phyloP scores from a whole-genome alignment of 2,329 filamentous ascomycete genomes.

The Setomelanomma holmii region DNA sequence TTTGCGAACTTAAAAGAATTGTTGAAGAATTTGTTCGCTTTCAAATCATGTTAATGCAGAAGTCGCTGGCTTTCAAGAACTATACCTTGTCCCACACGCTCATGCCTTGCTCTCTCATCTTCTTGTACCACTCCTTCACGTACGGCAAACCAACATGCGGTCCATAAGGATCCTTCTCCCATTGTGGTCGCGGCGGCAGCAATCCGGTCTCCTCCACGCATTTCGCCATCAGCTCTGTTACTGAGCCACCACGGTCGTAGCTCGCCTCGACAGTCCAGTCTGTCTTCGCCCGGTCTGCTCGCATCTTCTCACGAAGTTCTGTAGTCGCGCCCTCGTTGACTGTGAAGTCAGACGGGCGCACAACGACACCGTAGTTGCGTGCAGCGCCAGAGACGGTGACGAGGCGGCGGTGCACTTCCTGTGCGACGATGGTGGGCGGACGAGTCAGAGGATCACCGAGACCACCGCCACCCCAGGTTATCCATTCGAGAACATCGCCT shows the following conservation, averaged over 20 bases:
- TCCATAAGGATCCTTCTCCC: constrained; percentile 55
- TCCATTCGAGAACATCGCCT: constrained; percentile 59
- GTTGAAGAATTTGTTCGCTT: too few relatives aligned
- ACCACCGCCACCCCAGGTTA: constrained; percentile 60
- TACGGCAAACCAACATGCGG: constrained; percentile 55
- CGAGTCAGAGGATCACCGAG: constrained; percentile 57
- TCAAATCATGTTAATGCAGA: too few relatives aligned
- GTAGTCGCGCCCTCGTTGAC: constrained; percentile 50
- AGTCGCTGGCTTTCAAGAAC: background rate
- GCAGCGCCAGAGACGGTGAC: constrained; percentile 54
- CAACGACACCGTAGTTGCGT: constrained; percentile 56
- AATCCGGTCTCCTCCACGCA: constrained; percentile 55
- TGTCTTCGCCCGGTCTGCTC: constrained; percentile 22
- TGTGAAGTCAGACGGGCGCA: constrained; percentile 44
- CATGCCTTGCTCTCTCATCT: constrained; percentile 39
- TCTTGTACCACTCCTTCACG: constrained; percentile 54
- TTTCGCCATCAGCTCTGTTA: constrained; percentile 47
- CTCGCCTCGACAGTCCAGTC: constrained; percentile 17
- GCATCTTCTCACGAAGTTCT: constrained; percentile 44
- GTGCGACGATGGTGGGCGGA: constrained; percentile 53
- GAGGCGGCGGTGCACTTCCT: constrained; percentile 55
- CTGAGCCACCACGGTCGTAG: constrained; percentile 51
- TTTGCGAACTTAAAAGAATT: too few relatives aligned
- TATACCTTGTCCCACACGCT: constrained; percentile 29
- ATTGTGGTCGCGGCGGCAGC: constrained; percentile 52